Percentiles rank a stretch among this genome's conserved stretches.
Evolutionary conservation across 164 flowering plant species (phyloP).

Genomic region (Saururus chinensis): DNA sequence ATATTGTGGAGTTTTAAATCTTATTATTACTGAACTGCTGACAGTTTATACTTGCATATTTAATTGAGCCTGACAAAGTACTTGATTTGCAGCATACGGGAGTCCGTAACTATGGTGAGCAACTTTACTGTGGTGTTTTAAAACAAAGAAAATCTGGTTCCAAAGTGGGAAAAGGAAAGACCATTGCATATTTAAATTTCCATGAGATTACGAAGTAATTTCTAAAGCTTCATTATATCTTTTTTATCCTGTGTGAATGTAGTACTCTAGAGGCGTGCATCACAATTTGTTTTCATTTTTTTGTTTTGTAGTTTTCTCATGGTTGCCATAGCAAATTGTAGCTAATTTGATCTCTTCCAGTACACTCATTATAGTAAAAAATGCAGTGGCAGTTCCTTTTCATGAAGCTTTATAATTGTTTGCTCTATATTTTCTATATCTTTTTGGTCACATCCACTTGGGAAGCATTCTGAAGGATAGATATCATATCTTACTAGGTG

Average conservation of each 20-base stretch:
- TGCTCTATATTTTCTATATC: too few species aligned
- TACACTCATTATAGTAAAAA: too few species aligned
- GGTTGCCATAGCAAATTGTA: too few species aligned
- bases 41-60: background rate
- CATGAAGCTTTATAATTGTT: too few species aligned
- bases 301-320: too few species aligned
- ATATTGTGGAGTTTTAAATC: background rate
- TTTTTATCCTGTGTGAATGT: background rate
- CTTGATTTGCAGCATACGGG: conserved; percentile 35
- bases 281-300: background rate
- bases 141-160: conserved; percentile 47
- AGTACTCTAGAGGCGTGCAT: background rate
- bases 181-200: conserved; percentile 31
- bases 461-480: too few species aligned
- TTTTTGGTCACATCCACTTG: too few species aligned
- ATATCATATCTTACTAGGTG: too few species aligned
- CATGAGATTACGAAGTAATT: conserved; percentile 49
- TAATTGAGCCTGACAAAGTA: background rate
- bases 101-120: conserved; percentile 15
- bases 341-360: too few species aligned
- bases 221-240: background rate
- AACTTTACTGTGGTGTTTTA: conserved; percentile 49
- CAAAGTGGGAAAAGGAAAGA: conserved; percentile 31
- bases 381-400: too few species aligned
- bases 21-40: too few species aligned